Evolutionary conservation across 192 early-diverging fungal genomes (phyloP).

Genomic region (Linderina pennispora): DNA sequence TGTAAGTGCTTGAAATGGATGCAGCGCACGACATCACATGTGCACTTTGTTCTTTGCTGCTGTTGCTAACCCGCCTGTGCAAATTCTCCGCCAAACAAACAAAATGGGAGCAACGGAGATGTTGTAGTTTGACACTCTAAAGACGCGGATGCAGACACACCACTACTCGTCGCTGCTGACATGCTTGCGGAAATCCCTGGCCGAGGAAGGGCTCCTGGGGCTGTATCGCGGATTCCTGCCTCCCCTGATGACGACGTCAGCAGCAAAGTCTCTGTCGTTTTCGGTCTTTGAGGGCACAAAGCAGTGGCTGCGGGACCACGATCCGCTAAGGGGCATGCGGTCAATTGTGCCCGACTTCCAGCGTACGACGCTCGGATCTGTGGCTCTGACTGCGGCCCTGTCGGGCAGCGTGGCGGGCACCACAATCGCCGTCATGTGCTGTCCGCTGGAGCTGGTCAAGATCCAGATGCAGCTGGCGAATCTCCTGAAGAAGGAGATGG

Average conservation of each 20-base stretch:
- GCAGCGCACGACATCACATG: no score
- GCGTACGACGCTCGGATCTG: constrained; percentile 36
- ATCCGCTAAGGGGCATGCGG: not conserved
- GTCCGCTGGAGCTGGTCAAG: constrained; percentile 74
- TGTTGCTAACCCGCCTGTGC: no score
- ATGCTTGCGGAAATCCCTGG: constrained; percentile 72
- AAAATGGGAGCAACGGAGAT: no score
- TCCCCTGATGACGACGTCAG: constrained; percentile 73
- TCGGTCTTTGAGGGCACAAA: constrained; percentile 79
- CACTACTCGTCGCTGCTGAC: constrained; percentile 69
- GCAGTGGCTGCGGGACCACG: constrained; percentile 40
- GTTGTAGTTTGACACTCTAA: constrained; percentile 95
- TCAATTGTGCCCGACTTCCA: constrained; percentile 29
- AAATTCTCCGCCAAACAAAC: no score
- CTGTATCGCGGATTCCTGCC: constrained; percentile 86
- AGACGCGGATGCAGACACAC: constrained; percentile 96
- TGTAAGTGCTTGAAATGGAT: no score
- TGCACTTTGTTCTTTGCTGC: no score
- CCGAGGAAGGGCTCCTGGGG: constrained; percentile 74
- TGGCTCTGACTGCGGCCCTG: constrained; percentile 41
- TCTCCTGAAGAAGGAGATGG: constrained; percentile 46
- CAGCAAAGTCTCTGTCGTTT: constrained; percentile 87
- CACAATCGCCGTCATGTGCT: constrained; percentile 61
- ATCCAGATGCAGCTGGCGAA: constrained; percentile 67
- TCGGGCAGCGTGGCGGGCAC: constrained; percentile 59